Base-by-base conservation (phyloP, 345 rosid species). In the Populus nigra region DNA sequence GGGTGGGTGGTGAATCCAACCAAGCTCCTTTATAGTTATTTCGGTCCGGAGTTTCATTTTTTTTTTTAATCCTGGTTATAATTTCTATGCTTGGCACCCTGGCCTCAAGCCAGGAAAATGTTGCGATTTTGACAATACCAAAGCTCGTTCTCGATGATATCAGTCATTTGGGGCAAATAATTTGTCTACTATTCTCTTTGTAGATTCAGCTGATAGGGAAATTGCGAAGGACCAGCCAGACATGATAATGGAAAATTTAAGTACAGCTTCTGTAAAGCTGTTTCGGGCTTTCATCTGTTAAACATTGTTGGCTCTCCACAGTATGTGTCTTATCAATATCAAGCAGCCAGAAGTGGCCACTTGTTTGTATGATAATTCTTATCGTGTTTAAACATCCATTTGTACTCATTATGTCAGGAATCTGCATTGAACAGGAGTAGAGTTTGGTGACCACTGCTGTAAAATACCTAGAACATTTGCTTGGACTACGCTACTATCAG, bases 1-100 rank as follows among this genome's bases (percentile, higher is more conserved):
- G 22, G 65, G 71, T 74, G 38, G 73, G 80, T 81, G 79, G 85
- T 71, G 85, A 81, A 72, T 66, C 80, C 84, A 72, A 76, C 73
- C 73, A 23, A 53, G 61, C 77, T 74, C 76, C 82, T 74, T 50
- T 16, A 41, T 84, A 72, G 50, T 65, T 72, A 78, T 39, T 74
- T 61, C 22, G 38, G 36, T 73, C 33, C 68, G 73, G 43, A 38
- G 36, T 20, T 13, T 47, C 59, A 22, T 20, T 27, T 31, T 27
- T 27, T 31, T 27, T 31, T 15, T 13, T 39, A 41, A 47, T 38
- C 74, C 23, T 20, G 45, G 16, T 73, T 80, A 73, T 65, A 8
- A n/a, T 43, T 4, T 10, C 83, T 27, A 76, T 69, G 84, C 29
- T 72, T 39, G 35, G 20, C 22, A 18, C 35, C 33, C 15, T 45